Evolutionary conservation across 495 filamentous ascomycete genomes (phyloP), one percentile per base, ranked within the genome.

Genomic region (Sabuloglossum arenarium): DNA sequence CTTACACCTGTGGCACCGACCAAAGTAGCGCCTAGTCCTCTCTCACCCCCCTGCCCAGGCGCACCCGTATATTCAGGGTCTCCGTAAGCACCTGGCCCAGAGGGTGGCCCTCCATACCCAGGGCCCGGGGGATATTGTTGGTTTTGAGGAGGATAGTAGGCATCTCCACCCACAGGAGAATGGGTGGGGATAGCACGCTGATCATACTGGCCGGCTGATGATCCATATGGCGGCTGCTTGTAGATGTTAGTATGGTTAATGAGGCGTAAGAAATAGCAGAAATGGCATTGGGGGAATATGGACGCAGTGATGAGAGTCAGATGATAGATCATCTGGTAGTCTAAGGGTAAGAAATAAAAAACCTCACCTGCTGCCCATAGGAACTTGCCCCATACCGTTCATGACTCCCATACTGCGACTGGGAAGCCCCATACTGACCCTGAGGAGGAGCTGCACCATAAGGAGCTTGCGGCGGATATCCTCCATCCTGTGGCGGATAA

Each of bases 11-110:
- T 74, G 24, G 76, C 72, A 12, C 78, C 79, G 0, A 74, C 54
- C 0, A 79, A 63, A 0, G 78, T 80, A 0, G 76, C 68, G 19
- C 76, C 73, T 25, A 80, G 67, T 6, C 77, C 76, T 29, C 68
- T 63, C 45, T 76, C 73, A 52, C 74, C 76, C 45, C 71, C 73
- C 25, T 32, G 28, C 9, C 39, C 53, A 19, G 53, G 23, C 28
- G 30, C 29, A n/a, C 53, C 53, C 31, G 23, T 11, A 10, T 51
- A 30, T 1, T 11, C 47, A n/a, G 47, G 47, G 21, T 51, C 47
- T 27, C 23, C 47, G 24, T 51, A 51, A 1, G 47, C 47, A 16
- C 47, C 47, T 27, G 47, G 47, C 6, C 47, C 47, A 1, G 45
- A 19, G 24, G 47, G 47, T 1, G 47, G 47, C 8, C 16, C 8